Base-by-base conservation (phyloP, 495 filamentous ascomycete species). In the Acidiella bohemica region DNA sequence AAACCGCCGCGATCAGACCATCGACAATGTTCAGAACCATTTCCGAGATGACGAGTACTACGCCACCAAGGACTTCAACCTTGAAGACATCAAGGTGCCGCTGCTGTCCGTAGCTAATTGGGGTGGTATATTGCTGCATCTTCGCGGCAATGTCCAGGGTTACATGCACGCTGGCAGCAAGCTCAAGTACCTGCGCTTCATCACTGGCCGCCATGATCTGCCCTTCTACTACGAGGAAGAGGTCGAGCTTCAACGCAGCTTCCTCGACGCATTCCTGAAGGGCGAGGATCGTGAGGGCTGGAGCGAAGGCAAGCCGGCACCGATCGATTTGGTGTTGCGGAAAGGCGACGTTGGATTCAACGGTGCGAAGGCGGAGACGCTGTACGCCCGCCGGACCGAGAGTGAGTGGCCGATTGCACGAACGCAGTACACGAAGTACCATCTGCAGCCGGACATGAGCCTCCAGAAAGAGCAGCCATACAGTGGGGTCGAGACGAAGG, bases 191-290 rank as follows among this genome's bases (percentile, higher is more conserved):
- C 58, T 80, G 4, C 67, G 76, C 8, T 75, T 80, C 51, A 75
- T 81, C 46, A 74, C 70, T 0, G 78, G 77, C 9, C 67, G 78
- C 0, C 78, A 82, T 47, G 77, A 82, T 48, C 61, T 82, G 5
- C 78, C 78, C 0, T 81, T 82, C 58, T 82, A 80, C 57, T 80
- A 78, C 44, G 46, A 64, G 2, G 71, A 78, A 27, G 70, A 78
- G 39, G 76, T 76, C 2, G 68, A 76, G 42, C 20, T 82, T 0
- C 77, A 82, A 50, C 64, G 62, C 23, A 73, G 67, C 42, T 81
- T 82, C 47, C 59, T 81, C 2, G 69, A 76, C 43, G 78, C 77
- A 0, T 82, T 81, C 51, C 65, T 82, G 19, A 78, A 76, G 48
- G 72, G 65, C 5, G 61, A 78, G 0, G 78, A 81, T 47, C 59